phyloP scores from a whole-genome alignment of 306 rosid species.

The Medicago arabica region DNA sequence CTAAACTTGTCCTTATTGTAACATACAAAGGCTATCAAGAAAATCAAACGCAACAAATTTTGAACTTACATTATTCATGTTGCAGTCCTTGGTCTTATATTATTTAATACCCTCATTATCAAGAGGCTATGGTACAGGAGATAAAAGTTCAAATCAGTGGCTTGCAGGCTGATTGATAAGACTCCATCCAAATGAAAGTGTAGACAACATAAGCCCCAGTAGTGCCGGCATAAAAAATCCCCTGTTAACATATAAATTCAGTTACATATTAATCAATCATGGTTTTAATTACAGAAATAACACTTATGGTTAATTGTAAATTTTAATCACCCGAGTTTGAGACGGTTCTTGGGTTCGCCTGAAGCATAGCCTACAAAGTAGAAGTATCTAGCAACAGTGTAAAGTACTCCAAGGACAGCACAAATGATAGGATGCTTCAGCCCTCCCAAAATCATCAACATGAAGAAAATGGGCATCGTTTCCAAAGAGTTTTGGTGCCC shows the following conservation, averaged over 20 bases:
- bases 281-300: slow-evolving; percentile 12
- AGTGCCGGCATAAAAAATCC: slow-evolving; percentile 52
- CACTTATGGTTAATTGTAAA: neutral
- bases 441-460: slow-evolving; percentile 73
- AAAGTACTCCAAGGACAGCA: slow-evolving; percentile 56
- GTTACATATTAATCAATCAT: slow-evolving; percentile 18
- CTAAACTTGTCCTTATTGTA: slow-evolving; percentile 8
- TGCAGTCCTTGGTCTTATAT: neutral
- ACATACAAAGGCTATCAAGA: slow-evolving; percentile 1
- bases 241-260: slow-evolving; percentile 50
- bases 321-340: slow-evolving; percentile 54
- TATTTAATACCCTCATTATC: slow-evolving; percentile 8
- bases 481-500: slow-evolving; percentile 91
- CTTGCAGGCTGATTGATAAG: slow-evolving; percentile 48
- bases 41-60: slow-evolving; percentile 3
- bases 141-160: slow-evolving; percentile 23
- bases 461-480: slow-evolving; percentile 62
- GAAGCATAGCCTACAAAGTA: slow-evolving; percentile 84
- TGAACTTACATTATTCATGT: slow-evolving; percentile 1
- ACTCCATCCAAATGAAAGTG: slow-evolving; percentile 63
- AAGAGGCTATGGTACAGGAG: neutral
- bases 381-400: slow-evolving; percentile 62
- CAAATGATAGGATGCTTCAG: slow-evolving; percentile 60
- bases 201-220: slow-evolving; percentile 60
- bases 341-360: slow-evolving; percentile 77